phyloP scores from a whole-genome alignment of 352 stramenopile genomes.

The Halophytophthora batemanensis region DNA sequence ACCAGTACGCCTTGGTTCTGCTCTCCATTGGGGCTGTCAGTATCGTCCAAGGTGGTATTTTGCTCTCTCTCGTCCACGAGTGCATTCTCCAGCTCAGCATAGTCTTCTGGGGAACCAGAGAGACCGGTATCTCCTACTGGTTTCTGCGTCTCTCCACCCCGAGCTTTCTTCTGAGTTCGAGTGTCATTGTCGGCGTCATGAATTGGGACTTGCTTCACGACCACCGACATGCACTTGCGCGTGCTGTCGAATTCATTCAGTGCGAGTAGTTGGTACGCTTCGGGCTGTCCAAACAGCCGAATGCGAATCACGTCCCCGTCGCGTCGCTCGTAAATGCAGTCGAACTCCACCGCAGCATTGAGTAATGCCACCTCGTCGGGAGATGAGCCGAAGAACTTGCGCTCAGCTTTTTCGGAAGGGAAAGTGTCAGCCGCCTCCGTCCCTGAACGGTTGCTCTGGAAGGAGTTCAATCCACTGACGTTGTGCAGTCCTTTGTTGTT shows the following conservation, averaged over 20 bases:
- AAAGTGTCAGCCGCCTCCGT: constrained; percentile 27
- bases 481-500: background rate
- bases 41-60: too few relatives aligned
- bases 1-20: constrained; percentile 61
- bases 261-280: constrained; percentile 74
- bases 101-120: constrained; percentile 16
- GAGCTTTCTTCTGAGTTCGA: background rate
- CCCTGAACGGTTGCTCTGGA: constrained; percentile 18
- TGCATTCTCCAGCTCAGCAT: constrained; percentile 26
- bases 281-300: constrained; percentile 67
- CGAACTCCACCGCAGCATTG: constrained; percentile 75
- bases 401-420: constrained; percentile 29
- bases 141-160: constrained; percentile 2
- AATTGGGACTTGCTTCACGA: constrained; percentile 49
- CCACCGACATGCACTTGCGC: constrained; percentile 83
- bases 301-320: constrained; percentile 74
- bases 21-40: constrained; percentile 13
- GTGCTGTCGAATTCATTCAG: constrained; percentile 88
- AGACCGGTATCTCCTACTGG: constrained; percentile 1
- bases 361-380: constrained; percentile 81
- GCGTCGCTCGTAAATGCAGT: constrained; percentile 78
- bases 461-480: constrained; percentile 15
- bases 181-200: background rate
- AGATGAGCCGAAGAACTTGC: constrained; percentile 74
- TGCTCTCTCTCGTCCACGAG: constrained; percentile 20